Evolutionary conservation across 441 rosid species (phyloP), one percentile per base, ranked within the genome.

Genomic region (Erodium chrysanthum): DNA sequence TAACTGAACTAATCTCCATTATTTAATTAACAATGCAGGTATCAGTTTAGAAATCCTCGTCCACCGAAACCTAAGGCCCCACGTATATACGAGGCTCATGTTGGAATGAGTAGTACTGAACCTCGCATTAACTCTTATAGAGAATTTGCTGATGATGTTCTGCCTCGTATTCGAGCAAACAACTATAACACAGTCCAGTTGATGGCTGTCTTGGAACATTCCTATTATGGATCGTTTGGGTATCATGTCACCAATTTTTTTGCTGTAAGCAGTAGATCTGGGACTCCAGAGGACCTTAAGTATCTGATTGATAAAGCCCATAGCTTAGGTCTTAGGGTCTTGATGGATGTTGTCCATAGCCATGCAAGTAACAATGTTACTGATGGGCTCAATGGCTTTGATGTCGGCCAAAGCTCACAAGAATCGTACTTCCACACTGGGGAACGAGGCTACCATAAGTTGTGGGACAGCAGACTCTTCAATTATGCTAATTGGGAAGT

Each of bases 401-500:
- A 89, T 67, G 81, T 89, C 74, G 96, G 96, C 63, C 93, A 89
- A 80, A 67, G 78, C 72, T 82, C 96, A 21, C 84, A 83, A 68
- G 91, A 87, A 0, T 89, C 91, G 11, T 89, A 89, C 79, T 89
- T 89, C 78, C 96, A 87, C 79, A 66, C 79, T 2, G 96, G 93
- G 64, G 89, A 86, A 46, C 77, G 74, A 59, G 96, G 96, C 62
- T 89, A 87, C 79, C 96, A 89, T 79, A 80, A 78, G 73, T 69
- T 81, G 71, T 89, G 96, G 91, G 93, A 89, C 75, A 89, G 93
- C 73, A 84, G 90, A 71, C 84, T 89, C 69, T 89, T 89, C 72
- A 89, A 89, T 70, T 89, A 87, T 84, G 83, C 86, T 54, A 87
- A 87, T 74, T 89, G 96, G 96, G 96, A 89, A 77, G 93, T 89